Evolutionary conservation across 2,329 filamentous ascomycete genomes (phyloP).

Genomic region (Aureobasidium sp.): DNA sequence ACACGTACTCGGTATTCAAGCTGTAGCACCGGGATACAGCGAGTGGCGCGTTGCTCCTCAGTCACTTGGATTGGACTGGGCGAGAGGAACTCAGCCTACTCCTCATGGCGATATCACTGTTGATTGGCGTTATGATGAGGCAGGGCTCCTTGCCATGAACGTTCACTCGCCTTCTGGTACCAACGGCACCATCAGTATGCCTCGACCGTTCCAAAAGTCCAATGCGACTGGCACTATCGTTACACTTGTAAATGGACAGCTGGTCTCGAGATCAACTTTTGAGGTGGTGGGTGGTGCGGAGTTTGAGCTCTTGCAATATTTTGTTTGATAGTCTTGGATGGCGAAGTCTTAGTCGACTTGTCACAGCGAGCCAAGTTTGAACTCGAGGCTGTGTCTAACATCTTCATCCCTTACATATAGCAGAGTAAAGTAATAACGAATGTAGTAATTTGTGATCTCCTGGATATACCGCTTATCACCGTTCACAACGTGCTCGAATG

Average conservation of each 20-base stretch:
- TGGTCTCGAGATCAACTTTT: neutral
- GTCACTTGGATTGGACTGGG: neutral
- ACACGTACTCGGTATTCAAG: neutral
- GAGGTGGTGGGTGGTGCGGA: neutral
- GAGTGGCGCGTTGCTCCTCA: neutral
- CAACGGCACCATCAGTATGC: neutral
- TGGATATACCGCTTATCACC: no score
- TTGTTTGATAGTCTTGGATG: neutral
- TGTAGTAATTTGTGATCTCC: no score
- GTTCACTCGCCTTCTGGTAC: neutral
- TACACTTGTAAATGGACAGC: neutral
- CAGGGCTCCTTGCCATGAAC: neutral
- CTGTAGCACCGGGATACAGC: neutral
- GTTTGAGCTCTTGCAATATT: neutral
- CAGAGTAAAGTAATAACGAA: no score
- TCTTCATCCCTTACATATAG: no score
- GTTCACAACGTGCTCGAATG: no score
- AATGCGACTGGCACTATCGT: neutral
- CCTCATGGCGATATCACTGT: neutral
- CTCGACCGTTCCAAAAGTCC: neutral
- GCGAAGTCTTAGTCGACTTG: neutral
- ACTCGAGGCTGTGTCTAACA: no score
- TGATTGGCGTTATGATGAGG: neutral
- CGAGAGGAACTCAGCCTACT: neutral
- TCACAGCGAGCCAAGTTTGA: neutral